Base-by-base conservation (phyloP, 176 grass and related monocot genomes). In the Oryza glaberrima region DNA sequence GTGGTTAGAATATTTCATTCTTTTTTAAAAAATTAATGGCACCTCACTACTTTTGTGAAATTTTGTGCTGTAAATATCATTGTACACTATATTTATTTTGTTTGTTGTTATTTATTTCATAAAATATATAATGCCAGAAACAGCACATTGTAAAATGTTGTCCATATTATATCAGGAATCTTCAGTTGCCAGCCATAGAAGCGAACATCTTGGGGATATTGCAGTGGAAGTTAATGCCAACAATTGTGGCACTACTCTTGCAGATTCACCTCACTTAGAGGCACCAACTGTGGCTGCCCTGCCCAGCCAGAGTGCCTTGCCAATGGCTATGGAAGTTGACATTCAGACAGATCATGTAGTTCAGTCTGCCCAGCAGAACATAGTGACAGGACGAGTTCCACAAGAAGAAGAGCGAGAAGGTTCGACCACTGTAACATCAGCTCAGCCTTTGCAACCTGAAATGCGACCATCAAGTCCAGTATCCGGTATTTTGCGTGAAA, bases 81-180 rank as follows among this genome's bases (percentile, higher is more conserved):
- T 71, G 28, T 68, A 32, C 72, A 54, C 35, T 36, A 47, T 49
- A 23, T 83, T 83, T 25, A 15, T 67, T 23, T 77, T 82, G 49
- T 22, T 26, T 5, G 15, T 78, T 82, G 36, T 38, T 83, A 48
- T 41, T 41, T 41, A 41, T 41, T 76, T 61, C 64, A 47, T 90
- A 46, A 58, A 25, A 63, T 49, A 22, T 73, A 81, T 72, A 36
- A 63, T 83, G 22, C 47, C 52, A 54, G 54, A 45, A 65, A 41
- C 51, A 90, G 85, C 70, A 74, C 51, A 82, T 47, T 8, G 4
- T 73, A 58, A 49, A 58, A 61, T 90, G 36, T 78, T 26, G 1
- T 44, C 69, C 40, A 65, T 67, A 72, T 85, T 75, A 32, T 75
- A 81, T 40, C 85, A 95, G 93, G 85, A 88, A 70, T 46, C 52